Evolutionary conservation across 1,139 yeast genomes (phyloP), one percentile per base, ranked within the genome.

Genomic region (Kurtzmaniella quercitrusa): DNA sequence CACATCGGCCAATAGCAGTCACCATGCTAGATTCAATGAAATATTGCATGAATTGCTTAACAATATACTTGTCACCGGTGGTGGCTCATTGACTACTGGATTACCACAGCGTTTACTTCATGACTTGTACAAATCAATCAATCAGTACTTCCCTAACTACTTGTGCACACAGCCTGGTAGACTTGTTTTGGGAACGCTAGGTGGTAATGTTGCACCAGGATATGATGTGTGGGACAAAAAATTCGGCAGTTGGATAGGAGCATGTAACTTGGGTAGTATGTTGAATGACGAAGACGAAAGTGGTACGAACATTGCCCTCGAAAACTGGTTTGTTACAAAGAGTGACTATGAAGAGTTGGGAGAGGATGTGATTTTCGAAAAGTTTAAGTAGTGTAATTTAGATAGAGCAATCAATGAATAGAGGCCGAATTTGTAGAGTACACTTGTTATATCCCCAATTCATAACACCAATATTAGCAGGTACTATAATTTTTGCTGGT

Each of bases 61-160:
- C n/a, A 83, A 81, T 54, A 75, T 84, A 9, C 74, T 85, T 34
- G 68, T 85, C 42, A 82, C 86, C 4, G 93, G 94, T 28, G 81
- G 84, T 8, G 62, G 80, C 1, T 75, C 88, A 1, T 64, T 77
- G 45, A 66, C 82, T 21, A 74, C 76, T 18, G 88, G 87, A 3
- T 65, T 84, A 45, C 78, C 79, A 39, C 82, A 78, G 49, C 74
- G 87, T 54, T 63, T 85, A 8, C 64, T 80, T 34, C 77, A 77
- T 50, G 91, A 84, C 51, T 62, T 82, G 45, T 63, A 74, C 38
- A 71, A 76, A 47, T 63, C 74, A 44, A 61, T 68, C 15, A 66
- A 67, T 26, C 65, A 66, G 47, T 66, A 63, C 48, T 71, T 80
- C 47, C 82, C 84, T 14, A 79, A 78, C 55, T 71, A 69, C 54